Base-by-base conservation (phyloP, 208 protist species). In the Leptomonas pyrrhocoris region DNA sequence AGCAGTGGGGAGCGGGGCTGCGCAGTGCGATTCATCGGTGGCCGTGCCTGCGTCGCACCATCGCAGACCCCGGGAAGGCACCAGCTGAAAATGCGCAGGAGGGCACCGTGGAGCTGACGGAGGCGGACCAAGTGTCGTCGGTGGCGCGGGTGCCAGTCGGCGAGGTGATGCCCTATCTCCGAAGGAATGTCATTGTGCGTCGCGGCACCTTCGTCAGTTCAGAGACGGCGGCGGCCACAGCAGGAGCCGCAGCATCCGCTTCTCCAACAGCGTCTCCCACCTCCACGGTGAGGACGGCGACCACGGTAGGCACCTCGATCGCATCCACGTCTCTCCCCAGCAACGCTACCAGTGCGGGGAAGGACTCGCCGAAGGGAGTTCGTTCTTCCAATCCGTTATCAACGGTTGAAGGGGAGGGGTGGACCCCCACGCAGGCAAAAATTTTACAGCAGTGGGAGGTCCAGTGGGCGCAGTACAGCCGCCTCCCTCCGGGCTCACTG, bases 81-180 rank as follows among this genome's bases (percentile, higher is more conserved):
- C 5, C 51, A 4, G 7, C 13, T 43, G 27, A 30, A 6, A 16
- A 9, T 13, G 27, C n/a, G 23, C 30, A 54, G 30, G 60, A 40
- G 23, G 25, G 12, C 31, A 30, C 15, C 3, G 8, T 13, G 15
- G 54, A 55, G 59, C 56, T 49, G 31, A 25, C 51, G 23, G 50
- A 51, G 46, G 66, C 51, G 25, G 54, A 71, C 27, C 9, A 50
- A 11, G 62, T 56, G 19, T 68, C 66, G 2, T 13, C 56, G 30
- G 53, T 77, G 19, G 65, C 82, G 18, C 73, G 68, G 7, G 78
- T 89, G n/a, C 31, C 77, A 0, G 48, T 85, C 15, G 43, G 36
- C 28, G 79, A 83, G 13, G 74, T 81, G 8, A 48, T 80, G 57
- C 58, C 60, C 7, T 90, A 86, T 59, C 43, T 93, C 1, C 80